Base-by-base conservation (phyloP, 805 yeast genomes). In the Spathaspora hagerdaliae region DNA sequence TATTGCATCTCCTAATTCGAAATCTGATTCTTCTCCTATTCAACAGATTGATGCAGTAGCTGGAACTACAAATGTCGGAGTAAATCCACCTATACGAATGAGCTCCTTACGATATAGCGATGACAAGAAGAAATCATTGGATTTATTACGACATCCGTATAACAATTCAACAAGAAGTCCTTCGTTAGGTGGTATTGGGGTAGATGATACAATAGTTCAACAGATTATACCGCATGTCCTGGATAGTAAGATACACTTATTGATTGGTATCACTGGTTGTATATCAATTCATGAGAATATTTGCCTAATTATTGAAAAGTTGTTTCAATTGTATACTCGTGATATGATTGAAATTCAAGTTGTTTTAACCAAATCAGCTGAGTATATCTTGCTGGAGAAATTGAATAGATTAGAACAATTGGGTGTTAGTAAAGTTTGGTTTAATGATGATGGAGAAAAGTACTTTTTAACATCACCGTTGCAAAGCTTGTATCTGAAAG, bases 191-290 rank as follows among this genome's bases (percentile, higher is more conserved):
- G 32, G 32, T 2, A 11, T 29, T 9, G 32, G 32, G 12, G 12
- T 5, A 5, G 32, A 29, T 9, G 32, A 29, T 9, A 11, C 12
- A 2, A 9, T 29, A 3, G 9, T 39, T 11, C 32, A 38, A 6
- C 39, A 36, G 15, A 29, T 26, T 55, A 58, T 37, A 31, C n/a
- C n/a, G 24, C 29, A 34, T 5, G 24, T 13, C 5, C 43, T 42
- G n/a, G 43, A 44, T 37, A 39, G 50, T 11, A 58, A 56, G 31
- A 37, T 53, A 19, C 64, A 59, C 44, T 47, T 59, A n/a, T 45
- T 59, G 24, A 57, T 59, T 39, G 64, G 61, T 14, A 52, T 59
- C 12, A 56, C 64, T 2, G 64, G 64, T 1, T 59, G 63, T 38
- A 52, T 58, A 27, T 51, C 62, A 4, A 47, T 52, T 14, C 55